Conservation (phyloP, 129 eudicot genomes). For the Ambrosia trifida region DNA sequence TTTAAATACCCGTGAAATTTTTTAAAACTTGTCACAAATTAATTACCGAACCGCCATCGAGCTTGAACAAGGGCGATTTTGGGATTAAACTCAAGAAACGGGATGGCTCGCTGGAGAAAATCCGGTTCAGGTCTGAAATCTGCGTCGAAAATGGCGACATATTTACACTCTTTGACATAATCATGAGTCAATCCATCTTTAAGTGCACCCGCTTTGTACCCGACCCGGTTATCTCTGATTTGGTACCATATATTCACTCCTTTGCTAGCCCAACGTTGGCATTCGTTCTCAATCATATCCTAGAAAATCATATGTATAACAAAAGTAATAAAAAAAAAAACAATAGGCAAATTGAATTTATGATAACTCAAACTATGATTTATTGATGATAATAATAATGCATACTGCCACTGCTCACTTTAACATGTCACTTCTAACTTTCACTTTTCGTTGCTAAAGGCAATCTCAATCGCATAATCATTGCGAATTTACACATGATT, state of each 20-base stretch:
- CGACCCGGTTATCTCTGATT: constrained; percentile 76
- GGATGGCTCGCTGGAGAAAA: constrained; percentile 80
- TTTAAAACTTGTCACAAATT: background rate
- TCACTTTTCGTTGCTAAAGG: no score
- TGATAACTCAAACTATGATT: no score
- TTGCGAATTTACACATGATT: no score
- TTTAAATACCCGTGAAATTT: background rate
- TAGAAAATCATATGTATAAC: constrained; percentile 25
- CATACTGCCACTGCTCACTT: no score
- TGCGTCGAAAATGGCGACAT: constrained; percentile 85
- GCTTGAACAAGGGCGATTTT: constrained; percentile 85
- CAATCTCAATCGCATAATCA: no score
- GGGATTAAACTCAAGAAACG: constrained; percentile 73
- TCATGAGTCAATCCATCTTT: constrained; percentile 80
- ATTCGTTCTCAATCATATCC: constrained; percentile 93
- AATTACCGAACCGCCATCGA: constrained; percentile 95
- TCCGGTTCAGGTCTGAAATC: constrained; percentile 96
- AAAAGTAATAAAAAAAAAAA: background rate
- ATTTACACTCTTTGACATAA: constrained; percentile 79
- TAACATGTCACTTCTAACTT: no score
- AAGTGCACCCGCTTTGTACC: constrained; percentile 96
- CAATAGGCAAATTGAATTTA: no score
- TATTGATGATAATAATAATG: no score
- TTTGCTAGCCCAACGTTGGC: constrained; percentile 88
- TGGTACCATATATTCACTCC: constrained; percentile 83